Evolutionary conservation across 1,284 basidiomycete species (phyloP), one percentile per base, ranked within the genome.

Genomic region (Leccinum subrobustum): DNA sequence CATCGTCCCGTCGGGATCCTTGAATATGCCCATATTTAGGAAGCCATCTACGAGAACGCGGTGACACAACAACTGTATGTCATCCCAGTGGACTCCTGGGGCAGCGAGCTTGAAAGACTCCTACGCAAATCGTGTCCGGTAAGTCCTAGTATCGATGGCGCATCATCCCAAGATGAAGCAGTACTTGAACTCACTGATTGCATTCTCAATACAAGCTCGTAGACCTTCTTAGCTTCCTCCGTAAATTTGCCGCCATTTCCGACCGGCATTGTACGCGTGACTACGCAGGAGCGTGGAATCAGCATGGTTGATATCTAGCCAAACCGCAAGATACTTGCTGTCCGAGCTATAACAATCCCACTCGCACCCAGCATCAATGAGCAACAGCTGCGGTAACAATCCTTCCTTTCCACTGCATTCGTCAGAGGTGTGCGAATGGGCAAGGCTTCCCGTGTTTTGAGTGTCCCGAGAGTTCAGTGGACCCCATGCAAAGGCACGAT

Each of bases 331-430:
- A 63, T 54, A 71, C 84, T 68, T 65, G 80, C 84, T 92, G 70
- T 94, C 92, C 0, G 88, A 83, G 0, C 89, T 89, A 67, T 94
- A 92, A 72, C 85, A 90, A 51, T 86, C 80, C 87, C 87, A 95
- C 76, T 97, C 95, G 68, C 93, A 94, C 0, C 94, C 93, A 1
- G 94, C 94, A 69, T 97, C 95, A 63, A 96, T 94, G 44, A 96
- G 83, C 4, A 97, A 79, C 3, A 95, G 89, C 72, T 95, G 92
- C 0, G 93, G 90, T 9, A 78, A 71, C 39, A 91, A 68, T 9
- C 80, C 74, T 53, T 78, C 59, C 6, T 55, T 57, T 12, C 6
- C 50, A 8, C 16, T 16, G 7, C 71, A 66, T 16, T 73, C 63
- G 33, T 37, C 60, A 31, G 52, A 54, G 16, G 73, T 74, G 42